These are phyloP conservation scores for Collybiopsis confluens DNA, from an alignment of 768 basidiomycete species.

Conservation along the genomic window DNA sequence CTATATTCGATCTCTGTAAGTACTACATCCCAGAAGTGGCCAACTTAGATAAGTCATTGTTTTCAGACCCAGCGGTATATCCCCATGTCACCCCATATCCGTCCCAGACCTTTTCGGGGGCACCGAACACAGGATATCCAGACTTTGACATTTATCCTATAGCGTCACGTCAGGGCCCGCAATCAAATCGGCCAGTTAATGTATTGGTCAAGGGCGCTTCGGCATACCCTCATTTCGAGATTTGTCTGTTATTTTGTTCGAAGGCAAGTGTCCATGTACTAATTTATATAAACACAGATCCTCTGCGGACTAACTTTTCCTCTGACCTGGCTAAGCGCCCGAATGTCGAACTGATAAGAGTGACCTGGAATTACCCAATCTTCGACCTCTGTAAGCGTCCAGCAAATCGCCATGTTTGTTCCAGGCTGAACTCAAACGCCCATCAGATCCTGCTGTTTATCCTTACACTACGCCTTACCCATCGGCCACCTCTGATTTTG, in stretches of 20 bases:
- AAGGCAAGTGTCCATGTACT: not conserved
- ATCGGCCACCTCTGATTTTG: not conserved
- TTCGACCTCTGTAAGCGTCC: slow-evolving; percentile 27
- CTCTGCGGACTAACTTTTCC: not conserved
- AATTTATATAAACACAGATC: slow-evolving; percentile 2
- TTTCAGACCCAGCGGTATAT: slow-evolving; percentile 37
- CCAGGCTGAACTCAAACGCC: not conserved
- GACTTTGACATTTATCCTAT: slow-evolving; percentile 32
- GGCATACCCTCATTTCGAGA: slow-evolving; percentile 22
- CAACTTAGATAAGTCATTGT: slow-evolving; percentile 7
- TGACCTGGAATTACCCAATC: slow-evolving; percentile 18
- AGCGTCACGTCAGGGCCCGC: not conserved
- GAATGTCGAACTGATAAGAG: not conserved
- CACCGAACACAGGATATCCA: not conserved
- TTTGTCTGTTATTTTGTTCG: slow-evolving; percentile 8
- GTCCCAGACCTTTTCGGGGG: not conserved
- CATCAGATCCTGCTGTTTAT: slow-evolving; percentile 38
- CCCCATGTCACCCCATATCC: slow-evolving; percentile 40
- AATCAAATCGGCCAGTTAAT: no score
- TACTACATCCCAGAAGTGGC: slow-evolving; percentile 17
- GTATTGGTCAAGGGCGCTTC: no score
- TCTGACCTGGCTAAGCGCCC: no score
- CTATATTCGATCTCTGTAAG: slow-evolving; percentile 20
- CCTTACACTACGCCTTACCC: slow-evolving; percentile 39
- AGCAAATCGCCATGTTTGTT: not conserved